Conservation (phyloP, 1,284 basidiomycete genomes). For the Microbotryum violaceum region DNA sequence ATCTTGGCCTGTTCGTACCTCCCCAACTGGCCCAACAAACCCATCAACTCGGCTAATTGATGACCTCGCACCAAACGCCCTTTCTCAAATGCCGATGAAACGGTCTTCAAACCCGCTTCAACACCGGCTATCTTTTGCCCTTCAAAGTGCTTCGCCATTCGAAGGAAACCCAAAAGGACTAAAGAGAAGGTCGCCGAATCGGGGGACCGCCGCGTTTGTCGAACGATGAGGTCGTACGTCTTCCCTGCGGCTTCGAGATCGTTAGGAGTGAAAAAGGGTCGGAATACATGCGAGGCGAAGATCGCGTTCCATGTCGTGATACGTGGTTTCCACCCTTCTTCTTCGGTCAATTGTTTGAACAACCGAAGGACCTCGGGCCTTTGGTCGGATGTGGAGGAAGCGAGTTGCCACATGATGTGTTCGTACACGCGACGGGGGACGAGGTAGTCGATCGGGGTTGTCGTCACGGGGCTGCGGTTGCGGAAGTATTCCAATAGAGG, state of each 20-base stretch:
- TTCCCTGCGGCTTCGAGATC: slow-evolving; percentile 21
- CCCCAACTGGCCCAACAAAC: background rate
- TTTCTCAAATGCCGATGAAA: background rate
- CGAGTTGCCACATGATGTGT: slow-evolving; percentile 13
- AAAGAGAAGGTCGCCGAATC: slow-evolving; percentile 25
- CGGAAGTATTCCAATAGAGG: slow-evolving; percentile 18
- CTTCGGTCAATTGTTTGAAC: slow-evolving; percentile 1
- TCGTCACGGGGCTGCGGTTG: slow-evolving; percentile 5
- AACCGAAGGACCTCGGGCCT: background rate
- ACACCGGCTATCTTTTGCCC: background rate
- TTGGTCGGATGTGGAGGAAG: slow-evolving; percentile 8
- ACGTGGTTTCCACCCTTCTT: slow-evolving; percentile 14
- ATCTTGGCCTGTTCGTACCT: background rate
- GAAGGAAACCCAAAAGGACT: slow-evolving; percentile 19
- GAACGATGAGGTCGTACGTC: slow-evolving; percentile 19
- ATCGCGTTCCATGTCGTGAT: slow-evolving; percentile 19
- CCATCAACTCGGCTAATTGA: background rate
- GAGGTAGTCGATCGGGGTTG: slow-evolving; percentile 1
- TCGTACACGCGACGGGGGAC: slow-evolving; percentile 19
- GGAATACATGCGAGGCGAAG: slow-evolving; percentile 16
- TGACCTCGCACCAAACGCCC: background rate
- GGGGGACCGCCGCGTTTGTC: background rate
- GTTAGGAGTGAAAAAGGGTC: background rate
- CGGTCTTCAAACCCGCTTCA: background rate
- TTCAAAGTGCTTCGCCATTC: slow-evolving; percentile 9